Evolutionary conservation across 202 grass and related monocot genomes (phyloP).

Genomic region (Setaria viridis): DNA sequence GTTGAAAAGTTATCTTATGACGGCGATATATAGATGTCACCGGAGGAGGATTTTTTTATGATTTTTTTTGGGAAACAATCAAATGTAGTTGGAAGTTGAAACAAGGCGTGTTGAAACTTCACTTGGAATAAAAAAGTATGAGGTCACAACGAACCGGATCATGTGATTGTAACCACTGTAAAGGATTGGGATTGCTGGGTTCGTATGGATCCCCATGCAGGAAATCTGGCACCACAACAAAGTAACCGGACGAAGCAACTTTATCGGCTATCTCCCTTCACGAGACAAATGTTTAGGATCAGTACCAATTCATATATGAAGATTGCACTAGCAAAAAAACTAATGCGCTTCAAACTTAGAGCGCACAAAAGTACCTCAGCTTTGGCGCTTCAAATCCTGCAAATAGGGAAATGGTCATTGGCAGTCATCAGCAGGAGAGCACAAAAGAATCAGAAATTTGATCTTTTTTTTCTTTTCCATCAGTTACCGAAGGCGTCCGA

Average conservation of each 20-base stretch:
- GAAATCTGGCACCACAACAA: constrained; percentile 72
- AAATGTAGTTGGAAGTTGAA: neutral
- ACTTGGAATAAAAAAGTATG: neutral
- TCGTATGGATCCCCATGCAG: constrained; percentile 61
- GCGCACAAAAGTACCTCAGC: constrained; percentile 48
- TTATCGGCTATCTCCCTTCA: constrained; percentile 69
- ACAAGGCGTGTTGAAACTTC: neutral
- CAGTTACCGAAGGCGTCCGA: constrained; percentile 73
- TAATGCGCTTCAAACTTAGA: neutral
- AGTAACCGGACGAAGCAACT: constrained; percentile 59
- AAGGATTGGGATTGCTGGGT: constrained; percentile 44
- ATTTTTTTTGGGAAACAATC: no score
- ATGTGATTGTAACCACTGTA: constrained; percentile 60
- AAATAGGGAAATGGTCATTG: neutral
- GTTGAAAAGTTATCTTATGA: neutral
- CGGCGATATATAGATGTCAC: neutral
- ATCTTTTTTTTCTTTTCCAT: neutral
- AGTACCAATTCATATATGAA: neutral
- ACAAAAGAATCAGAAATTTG: neutral
- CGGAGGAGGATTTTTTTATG: neutral
- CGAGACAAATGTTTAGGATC: neutral
- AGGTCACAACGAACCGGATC: constrained; percentile 44
- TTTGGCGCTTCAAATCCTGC: constrained; percentile 71
- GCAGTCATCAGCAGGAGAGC: neutral
- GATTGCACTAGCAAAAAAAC: neutral